Base-by-base conservation (phyloP, 805 yeast species). In the Sugiyamaella smithiae region DNA sequence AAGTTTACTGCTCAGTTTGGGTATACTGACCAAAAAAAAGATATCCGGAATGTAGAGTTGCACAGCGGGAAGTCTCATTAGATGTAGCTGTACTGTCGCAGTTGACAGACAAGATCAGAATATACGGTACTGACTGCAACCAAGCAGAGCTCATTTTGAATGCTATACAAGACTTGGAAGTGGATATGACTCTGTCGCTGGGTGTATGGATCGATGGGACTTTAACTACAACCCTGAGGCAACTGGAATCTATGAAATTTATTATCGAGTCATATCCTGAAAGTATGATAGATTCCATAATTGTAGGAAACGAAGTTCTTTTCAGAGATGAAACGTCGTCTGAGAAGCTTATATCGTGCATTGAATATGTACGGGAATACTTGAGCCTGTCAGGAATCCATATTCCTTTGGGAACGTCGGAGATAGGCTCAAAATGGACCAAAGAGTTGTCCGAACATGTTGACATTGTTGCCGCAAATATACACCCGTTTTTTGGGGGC, bases 401-500 rank as follows among this genome's bases (percentile, higher is more conserved):
- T 33, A 57, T 82, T 11, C 80, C 80, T 1, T 77, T 84, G 2
- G 88, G 88, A 1, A 79, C 85, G 0, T 71, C 84, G 0, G 88
- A 83, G 40, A 62, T 78, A 32, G 84, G 83, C 0, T 71, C 80
- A 1, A 64, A 67, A 32, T 65, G 80, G 35, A 69, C 68, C 24
- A 51, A 60, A 2, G 67, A 66, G 2, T 55, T 80, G 24, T 57
- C 78, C 25, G 57, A 62, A 29, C 66, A 60, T 1, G 74, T 80
- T 55, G 88, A 84, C 56, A 63, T 82, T 8, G 61, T 79, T 26
- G 88, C 87, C 0, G 78, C 81, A 6, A 82, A 81, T 57, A 67
- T 81, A 3, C 85, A 82, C 64, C 88, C 89, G 2, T 84, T 83
- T 52, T 81, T 82, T 61, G 77, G 80, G 1, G 89, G 89, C 0